Base-by-base conservation (phyloP, 176 grass and related monocot genomes). In the Rhynchospora tenuis region DNA sequence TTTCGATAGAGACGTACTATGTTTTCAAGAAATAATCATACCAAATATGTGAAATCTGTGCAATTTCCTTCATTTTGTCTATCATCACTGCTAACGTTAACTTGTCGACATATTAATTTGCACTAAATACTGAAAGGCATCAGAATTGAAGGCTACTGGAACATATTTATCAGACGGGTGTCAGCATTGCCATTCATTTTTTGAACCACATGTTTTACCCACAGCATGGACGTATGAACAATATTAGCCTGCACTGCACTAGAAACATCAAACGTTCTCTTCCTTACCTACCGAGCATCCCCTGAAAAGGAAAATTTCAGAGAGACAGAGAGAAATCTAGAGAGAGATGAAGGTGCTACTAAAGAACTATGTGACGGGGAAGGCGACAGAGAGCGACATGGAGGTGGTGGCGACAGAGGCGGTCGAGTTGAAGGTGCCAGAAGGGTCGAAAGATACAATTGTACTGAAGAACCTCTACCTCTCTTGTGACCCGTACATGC, bases 401-500 rank as follows among this genome's bases (percentile, higher is more conserved):
- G 84, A 87, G 42, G 2, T 89, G 13, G 78, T 83, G 52, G 17
- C 31, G 12, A 19, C 68, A 1, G 68, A 59, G n/a, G 28, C 46
- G 2, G 83, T 52, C 71, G 55, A 75, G 64, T 20, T 59, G 14
- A 86, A 73, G 63, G 80, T 87, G 47, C 88, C 73, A 5, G 55
- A 84, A 56, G 88, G 88, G 58, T 27, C 27, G n/a, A 17, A 73
- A 73, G 51, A 75, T 61, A 86, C 52, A 2, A 50, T 79, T 5
- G 47, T 91, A 29, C 7, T 97, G 48, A 93, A 89, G 81, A 97
- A 97, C 61, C 81, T 97, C 9, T 97, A 93, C 68, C 61, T 97
- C 29, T 97, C 93, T 0, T 97, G 89, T 29, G 93, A 97, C 33
- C 91, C 93, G 0, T 97, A 80, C 87, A 93, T 93, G 83, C 87